phyloP scores from a whole-genome alignment of 371 early-diverging fungal species.

The Mortierella sp. region DNA sequence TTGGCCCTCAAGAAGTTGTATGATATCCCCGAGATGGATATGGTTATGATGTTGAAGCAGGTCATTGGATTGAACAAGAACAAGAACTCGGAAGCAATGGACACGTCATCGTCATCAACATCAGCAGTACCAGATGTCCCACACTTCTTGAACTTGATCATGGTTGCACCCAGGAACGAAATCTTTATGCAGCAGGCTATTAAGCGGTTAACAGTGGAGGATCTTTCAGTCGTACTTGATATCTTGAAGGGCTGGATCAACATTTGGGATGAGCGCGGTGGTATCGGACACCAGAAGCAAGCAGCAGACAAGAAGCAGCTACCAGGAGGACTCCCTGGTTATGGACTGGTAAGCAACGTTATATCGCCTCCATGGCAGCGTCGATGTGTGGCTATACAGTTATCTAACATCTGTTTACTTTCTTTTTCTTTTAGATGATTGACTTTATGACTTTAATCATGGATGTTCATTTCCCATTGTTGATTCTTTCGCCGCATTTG shows the following conservation, averaged over 20 bases:
- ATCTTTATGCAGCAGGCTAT: constrained; percentile 72
- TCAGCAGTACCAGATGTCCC: constrained; percentile 48
- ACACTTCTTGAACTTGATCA: constrained; percentile 60
- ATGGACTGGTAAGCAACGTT: constrained; percentile 42
- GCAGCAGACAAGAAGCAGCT: constrained; percentile 34
- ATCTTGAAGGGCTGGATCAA: constrained; percentile 62
- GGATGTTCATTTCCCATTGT: constrained; percentile 71
- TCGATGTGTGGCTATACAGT: not conserved
- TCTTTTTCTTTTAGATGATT: constrained; percentile 55
- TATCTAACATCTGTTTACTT: not conserved
- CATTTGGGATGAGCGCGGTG: constrained; percentile 52
- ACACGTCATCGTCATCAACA: constrained; percentile 8
- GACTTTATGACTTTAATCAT: constrained; percentile 67
- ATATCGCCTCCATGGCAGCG: not conserved
- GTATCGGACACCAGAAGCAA: constrained; percentile 46
- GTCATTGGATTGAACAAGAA: constrained; percentile 48
- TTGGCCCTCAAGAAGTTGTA: constrained; percentile 63
- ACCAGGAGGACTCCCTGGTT: constrained; percentile 48
- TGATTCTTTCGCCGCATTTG: constrained; percentile 68
- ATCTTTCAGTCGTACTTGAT: constrained; percentile 61
- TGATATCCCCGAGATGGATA: constrained; percentile 72
- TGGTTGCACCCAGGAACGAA: constrained; percentile 69
- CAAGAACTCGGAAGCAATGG: constrained; percentile 15
- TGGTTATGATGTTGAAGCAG: constrained; percentile 62
- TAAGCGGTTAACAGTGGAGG: constrained; percentile 61